A percentile compares a stretch with the other conserved stretches of the same genome.
Conservation (phyloP, 805 yeast genomes). For the Lipomyces yamanashiensis region DNA sequence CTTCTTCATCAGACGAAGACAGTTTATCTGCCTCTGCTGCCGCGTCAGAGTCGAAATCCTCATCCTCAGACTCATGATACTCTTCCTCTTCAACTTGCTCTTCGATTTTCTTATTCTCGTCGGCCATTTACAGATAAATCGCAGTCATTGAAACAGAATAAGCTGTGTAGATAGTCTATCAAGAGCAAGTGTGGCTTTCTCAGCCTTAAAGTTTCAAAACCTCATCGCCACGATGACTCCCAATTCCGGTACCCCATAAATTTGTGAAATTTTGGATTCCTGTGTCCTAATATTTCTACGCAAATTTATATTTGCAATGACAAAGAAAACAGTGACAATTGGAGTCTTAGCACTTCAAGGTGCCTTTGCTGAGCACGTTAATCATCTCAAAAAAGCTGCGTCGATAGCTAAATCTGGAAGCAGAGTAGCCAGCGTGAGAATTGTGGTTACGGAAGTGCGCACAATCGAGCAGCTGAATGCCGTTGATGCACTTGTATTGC, state of each 20-base stretch:
- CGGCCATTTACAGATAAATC: background rate
- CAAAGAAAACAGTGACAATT: constrained; percentile 42
- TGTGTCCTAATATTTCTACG: no score
- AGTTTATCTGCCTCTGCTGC: constrained; percentile 10
- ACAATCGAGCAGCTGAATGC: constrained; percentile 54
- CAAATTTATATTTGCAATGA: constrained; percentile 6
- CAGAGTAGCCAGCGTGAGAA: constrained; percentile 19
- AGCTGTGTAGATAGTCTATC: no score
- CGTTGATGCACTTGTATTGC: constrained; percentile 68
- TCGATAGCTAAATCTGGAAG: constrained; percentile 32
- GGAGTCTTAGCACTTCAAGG: constrained; percentile 84
- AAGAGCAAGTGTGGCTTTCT: no score
- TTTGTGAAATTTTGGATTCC: background rate
- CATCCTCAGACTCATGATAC: constrained; percentile 40
- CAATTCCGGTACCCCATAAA: background rate
- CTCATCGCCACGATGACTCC: constrained; percentile 10
- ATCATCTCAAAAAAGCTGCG: constrained; percentile 52
- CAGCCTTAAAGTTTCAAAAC: background rate
- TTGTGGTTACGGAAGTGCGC: constrained; percentile 55
- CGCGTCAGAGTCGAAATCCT: constrained; percentile 36
- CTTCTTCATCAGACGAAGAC: constrained; percentile 23
- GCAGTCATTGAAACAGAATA: no score
- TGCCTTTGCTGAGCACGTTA: constrained; percentile 71
- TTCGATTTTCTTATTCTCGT: background rate
- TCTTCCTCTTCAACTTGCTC: constrained; percentile 32